Conservation (phyloP, 2,329 filamentous ascomycete species). For the Penicillium sp. region DNA sequence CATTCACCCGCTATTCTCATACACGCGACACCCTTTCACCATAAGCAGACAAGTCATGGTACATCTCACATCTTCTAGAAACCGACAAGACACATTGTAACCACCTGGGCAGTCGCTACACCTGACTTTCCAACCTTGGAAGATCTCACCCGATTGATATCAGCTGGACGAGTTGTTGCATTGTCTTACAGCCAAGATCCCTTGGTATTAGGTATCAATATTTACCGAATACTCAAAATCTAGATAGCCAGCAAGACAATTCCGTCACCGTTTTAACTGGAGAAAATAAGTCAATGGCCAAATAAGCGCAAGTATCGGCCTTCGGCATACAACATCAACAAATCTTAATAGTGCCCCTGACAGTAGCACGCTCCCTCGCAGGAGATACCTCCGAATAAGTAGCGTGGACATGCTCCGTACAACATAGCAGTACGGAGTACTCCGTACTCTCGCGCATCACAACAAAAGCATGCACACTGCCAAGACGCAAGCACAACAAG, state of each 20-base stretch:
- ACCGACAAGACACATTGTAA: constrained; percentile 2
- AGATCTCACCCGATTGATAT: neutral
- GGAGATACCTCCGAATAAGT: neutral
- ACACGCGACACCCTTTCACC: neutral
- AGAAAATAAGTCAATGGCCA: too few relatives aligned
- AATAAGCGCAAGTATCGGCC: neutral
- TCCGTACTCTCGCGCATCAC: neutral
- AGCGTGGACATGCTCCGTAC: neutral
- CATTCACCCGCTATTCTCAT: neutral
- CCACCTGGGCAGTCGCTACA: neutral
- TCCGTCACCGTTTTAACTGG: neutral
- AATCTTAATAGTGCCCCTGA: neutral
- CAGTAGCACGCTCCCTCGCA: constrained; percentile 2
- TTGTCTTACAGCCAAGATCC: constrained; percentile 10
- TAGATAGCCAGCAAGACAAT: neutral
- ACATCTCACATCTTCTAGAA: too few relatives aligned
- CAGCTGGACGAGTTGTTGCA: neutral
- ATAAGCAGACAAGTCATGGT: too few relatives aligned
- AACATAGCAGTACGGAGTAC: too few relatives aligned
- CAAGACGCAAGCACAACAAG: constrained; percentile 15
- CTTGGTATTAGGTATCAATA: constrained; percentile 5
- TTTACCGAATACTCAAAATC: neutral
- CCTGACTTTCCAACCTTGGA: neutral
- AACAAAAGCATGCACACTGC: constrained; percentile 13
- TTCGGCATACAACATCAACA: neutral